Evolutionary conservation across 495 filamentous ascomycete genomes (phyloP).

Genomic region (Penicillium pancosmium): DNA sequence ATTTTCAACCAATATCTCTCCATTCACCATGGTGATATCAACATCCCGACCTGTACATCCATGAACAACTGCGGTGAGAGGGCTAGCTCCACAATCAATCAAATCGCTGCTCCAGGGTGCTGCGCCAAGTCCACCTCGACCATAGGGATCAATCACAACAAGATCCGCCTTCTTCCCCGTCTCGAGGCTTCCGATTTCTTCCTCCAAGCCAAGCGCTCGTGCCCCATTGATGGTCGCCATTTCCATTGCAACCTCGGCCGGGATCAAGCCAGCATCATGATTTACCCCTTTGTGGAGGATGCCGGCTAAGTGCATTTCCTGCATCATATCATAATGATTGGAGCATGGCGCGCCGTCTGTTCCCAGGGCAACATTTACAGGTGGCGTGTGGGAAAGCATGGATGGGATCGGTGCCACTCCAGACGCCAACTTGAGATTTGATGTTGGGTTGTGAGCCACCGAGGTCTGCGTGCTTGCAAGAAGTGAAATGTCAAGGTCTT

Average conservation of each 20-base stretch:
- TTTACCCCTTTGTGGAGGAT: slow-evolving; percentile 44
- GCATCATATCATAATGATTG: slow-evolving; percentile 44
- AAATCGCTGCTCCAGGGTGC: slow-evolving; percentile 19
- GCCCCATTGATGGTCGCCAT: slow-evolving; percentile 47
- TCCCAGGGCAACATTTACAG: slow-evolving; percentile 37
- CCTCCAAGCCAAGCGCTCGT: slow-evolving; percentile 38
- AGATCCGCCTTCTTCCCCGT: slow-evolving; percentile 44
- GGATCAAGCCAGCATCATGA: slow-evolving; percentile 37
- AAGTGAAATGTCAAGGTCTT: slow-evolving; percentile 33
- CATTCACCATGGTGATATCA: slow-evolving; percentile 42
- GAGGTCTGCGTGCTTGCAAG: slow-evolving; percentile 35
- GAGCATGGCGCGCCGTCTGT: slow-evolving; percentile 47
- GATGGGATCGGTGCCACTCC: slow-evolving; percentile 41
- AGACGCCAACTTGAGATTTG: slow-evolving; percentile 44
- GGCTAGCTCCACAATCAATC: slow-evolving; percentile 18
- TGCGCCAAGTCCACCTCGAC: slow-evolving; percentile 22
- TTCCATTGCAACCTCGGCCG: slow-evolving; percentile 40
- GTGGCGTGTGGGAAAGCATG: slow-evolving; percentile 25
- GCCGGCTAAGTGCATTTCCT: slow-evolving; percentile 43
- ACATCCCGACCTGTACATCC: slow-evolving; percentile 42
- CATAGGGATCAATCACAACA: slow-evolving; percentile 39
- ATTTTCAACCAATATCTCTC: slow-evolving; percentile 32
- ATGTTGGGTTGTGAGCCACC: slow-evolving; percentile 43
- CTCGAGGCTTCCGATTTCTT: slow-evolving; percentile 44
- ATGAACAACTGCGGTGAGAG: slow-evolving; percentile 42